These are phyloP conservation scores for Sphenostylis stenocarpa DNA, from an alignment of 306 rosid genomes.

Conservation along the genomic window DNA sequence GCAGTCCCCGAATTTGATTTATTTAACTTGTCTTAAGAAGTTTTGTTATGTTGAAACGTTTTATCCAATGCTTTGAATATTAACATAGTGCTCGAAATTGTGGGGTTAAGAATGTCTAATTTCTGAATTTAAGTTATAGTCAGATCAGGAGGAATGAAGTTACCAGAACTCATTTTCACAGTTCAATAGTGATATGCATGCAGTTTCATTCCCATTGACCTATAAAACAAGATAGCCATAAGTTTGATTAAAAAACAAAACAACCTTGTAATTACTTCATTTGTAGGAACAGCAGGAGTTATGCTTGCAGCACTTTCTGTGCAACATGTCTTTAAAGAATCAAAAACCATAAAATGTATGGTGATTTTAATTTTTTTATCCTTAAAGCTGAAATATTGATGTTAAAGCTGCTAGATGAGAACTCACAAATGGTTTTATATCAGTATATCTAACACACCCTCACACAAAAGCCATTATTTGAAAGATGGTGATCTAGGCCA, in stretches of 20 bases:
- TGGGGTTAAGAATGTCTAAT: conserved; percentile 6
- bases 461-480: not conserved
- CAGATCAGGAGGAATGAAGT: conserved; percentile 34
- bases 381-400: not conserved
- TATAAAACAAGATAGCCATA: conserved; percentile 40
- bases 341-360: conserved; percentile 17
- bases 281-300: conserved; percentile 1
- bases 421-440: not conserved
- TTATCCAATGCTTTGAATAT: conserved; percentile 6
- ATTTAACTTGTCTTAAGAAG: conserved; percentile 9
- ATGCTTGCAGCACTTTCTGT: conserved; percentile 12
- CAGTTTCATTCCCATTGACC: conserved; percentile 76
- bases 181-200: conserved; percentile 59
- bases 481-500: not conserved
- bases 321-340: conserved; percentile 3
- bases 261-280: conserved; percentile 5
- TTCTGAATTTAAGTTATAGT: conserved; percentile 21
- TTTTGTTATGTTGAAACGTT: not conserved
- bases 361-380: not conserved
- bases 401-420: not conserved
- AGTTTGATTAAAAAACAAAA: conserved; percentile 26
- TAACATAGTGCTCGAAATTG: not conserved
- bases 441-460: not conserved
- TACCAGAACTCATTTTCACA: conserved; percentile 71
- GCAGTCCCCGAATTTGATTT: conserved; percentile 14